A percentile compares a stretch with the other conserved stretches of the same genome.
These are phyloP conservation scores for Ehretia macrophylla DNA, from an alignment of 257 asterid genomes.

Conservation along the genomic window DNA sequence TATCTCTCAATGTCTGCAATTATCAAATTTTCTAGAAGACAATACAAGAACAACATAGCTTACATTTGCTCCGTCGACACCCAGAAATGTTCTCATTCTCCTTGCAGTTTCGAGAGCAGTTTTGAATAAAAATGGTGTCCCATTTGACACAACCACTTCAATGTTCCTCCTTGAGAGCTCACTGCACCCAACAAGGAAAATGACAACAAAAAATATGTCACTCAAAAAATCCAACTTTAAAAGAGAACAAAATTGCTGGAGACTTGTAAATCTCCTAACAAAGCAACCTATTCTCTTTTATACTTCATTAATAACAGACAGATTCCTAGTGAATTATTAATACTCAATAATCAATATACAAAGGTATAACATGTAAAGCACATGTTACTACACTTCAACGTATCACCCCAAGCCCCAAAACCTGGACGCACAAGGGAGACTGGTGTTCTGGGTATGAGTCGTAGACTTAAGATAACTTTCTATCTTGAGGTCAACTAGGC, in stretches of 20 bases:
- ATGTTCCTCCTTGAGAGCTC: conserved; percentile 67
- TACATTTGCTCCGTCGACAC: conserved; percentile 53
- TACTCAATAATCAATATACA: too few species aligned
- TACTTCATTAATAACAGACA: not conserved
- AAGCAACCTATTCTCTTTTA: not conserved
- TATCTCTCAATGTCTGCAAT: not conserved
- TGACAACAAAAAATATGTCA: conserved; percentile 2
- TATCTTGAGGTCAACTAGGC: too few species aligned
- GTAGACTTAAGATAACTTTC: too few species aligned
- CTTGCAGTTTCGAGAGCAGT: conserved; percentile 73
- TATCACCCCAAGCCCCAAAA: too few species aligned
- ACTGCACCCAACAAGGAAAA: conserved; percentile 30
- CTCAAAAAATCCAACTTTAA: not conserved
- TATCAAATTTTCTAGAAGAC: conserved; percentile 1
- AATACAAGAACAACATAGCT: conserved; percentile 13
- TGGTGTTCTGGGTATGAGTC: too few species aligned
- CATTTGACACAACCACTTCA: conserved; percentile 68
- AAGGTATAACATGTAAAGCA: too few species aligned
- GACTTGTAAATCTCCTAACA: not conserved
- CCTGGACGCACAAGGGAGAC: too few species aligned
- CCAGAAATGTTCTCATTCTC: conserved; percentile 73
- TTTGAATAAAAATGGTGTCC: conserved; percentile 86
- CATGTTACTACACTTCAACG: too few species aligned
- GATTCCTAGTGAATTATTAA: too few species aligned
- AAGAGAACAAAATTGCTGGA: not conserved